phyloP scores from a whole-genome alignment of 2,329 filamentous ascomycete species.

The Colletotrichum phormii region DNA sequence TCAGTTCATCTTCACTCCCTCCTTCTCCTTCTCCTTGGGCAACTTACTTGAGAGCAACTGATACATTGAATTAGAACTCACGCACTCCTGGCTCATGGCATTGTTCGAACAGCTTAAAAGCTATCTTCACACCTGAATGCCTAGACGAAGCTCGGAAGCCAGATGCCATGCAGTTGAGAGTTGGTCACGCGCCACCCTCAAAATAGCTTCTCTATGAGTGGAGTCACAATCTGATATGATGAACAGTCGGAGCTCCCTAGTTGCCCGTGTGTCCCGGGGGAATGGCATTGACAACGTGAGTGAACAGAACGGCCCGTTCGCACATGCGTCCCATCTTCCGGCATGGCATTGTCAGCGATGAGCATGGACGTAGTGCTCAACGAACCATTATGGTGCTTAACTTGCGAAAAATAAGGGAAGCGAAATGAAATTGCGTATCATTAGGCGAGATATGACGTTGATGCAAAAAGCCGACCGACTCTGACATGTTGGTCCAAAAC shows the following conservation, averaged over 20 bases:
- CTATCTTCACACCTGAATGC: no score
- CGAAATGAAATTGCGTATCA: fast-evolving
- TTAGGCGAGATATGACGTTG: neutral
- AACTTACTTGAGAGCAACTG: no score
- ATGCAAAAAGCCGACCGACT: neutral
- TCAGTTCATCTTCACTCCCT: no score
- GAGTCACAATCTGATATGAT: neutral
- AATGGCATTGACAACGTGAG: neutral
- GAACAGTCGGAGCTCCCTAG: neutral
- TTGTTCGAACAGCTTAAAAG: no score
- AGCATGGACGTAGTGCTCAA: neutral
- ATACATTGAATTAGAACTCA: no score
- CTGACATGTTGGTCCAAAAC: neutral
- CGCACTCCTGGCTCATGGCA: no score
- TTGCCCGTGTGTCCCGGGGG: neutral
- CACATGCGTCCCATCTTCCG: neutral
- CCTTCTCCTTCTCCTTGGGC: no score
- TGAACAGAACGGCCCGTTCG: neutral
- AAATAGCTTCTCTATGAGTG: neutral
- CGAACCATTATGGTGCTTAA: neutral
- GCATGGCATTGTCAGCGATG: neutral
- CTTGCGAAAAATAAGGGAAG: neutral
- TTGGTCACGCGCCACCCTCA: neutral
- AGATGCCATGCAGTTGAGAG: neutral
- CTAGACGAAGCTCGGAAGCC: no score